Conservation (phyloP, 768 basidiomycete species). For the Auriscalpium vulgare region DNA sequence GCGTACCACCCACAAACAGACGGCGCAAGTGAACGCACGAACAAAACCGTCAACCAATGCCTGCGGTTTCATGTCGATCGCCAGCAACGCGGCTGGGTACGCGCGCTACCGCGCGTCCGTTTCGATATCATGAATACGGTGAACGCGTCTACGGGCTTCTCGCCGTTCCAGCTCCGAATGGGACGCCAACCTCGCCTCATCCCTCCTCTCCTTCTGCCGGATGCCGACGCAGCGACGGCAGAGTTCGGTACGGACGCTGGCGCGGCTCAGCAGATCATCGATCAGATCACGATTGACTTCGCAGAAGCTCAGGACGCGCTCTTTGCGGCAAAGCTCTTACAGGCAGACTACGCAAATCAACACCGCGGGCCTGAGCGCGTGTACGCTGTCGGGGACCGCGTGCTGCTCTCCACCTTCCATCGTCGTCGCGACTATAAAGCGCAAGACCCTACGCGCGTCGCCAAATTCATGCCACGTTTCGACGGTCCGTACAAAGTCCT, state of each 20-base stretch:
- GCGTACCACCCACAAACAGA: constrained; percentile 32
- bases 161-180: constrained; percentile 16
- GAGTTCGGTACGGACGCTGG: neutral
- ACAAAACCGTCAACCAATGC: constrained; percentile 20
- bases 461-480: constrained; percentile 35
- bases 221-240: accelerated
- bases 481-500: constrained; percentile 21
- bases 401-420: constrained; percentile 29
- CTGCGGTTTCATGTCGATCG: constrained; percentile 17
- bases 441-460: constrained; percentile 20
- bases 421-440: constrained; percentile 20
- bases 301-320: constrained; percentile 28
- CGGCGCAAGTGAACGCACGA: constrained; percentile 24
- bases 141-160: constrained; percentile 18
- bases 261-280: neutral
- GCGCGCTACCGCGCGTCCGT: constrained; percentile 13
- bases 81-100: constrained; percentile 15
- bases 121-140: constrained; percentile 22
- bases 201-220: constrained; percentile 6
- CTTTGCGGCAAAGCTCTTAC: constrained; percentile 20
- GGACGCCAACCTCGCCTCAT: constrained; percentile 14
- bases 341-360: constrained; percentile 22
- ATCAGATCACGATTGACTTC: constrained; percentile 8
- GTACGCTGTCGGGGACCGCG: constrained; percentile 25
- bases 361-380: constrained; percentile 15